Conservation (phyloP, 257 asterid genomes). For the Solanum bulbocastanum region DNA sequence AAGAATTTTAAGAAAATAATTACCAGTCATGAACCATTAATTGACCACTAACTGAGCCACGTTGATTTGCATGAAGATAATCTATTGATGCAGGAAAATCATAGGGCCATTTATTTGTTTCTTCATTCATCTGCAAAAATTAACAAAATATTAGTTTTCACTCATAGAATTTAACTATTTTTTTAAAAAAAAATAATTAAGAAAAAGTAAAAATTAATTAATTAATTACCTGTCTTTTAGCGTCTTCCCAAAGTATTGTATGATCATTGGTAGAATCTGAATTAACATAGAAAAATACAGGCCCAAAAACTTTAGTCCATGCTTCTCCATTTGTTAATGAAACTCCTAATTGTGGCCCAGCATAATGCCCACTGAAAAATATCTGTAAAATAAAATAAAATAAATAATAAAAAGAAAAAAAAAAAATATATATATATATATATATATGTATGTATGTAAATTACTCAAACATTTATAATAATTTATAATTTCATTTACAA, state of each 20-base stretch:
- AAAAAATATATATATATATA: no score
- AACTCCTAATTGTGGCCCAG: conserved; percentile 29
- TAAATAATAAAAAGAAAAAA: no score
- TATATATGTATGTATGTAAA: no score
- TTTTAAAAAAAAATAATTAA: background rate
- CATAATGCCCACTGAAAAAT: conserved; percentile 46
- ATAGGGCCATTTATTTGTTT: conserved; percentile 71
- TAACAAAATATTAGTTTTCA: background rate
- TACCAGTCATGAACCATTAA: conserved; percentile 46
- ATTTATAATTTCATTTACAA: no score
- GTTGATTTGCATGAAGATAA: conserved; percentile 28
- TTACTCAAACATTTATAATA: no score
- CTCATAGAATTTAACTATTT: background rate
- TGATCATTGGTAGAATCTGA: conserved; percentile 22
- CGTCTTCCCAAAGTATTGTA: conserved; percentile 46
- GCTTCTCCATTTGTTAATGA: conserved; percentile 32
- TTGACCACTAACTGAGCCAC: conserved; percentile 55
- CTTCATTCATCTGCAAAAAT: conserved; percentile 13
- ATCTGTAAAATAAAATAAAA: no score
- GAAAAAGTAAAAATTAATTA: background rate
- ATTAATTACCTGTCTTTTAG: conserved; percentile 34
- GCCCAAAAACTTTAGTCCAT: conserved; percentile 65
- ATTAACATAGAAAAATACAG: conserved; percentile 49
- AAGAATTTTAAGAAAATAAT: background rate
- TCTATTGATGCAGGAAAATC: conserved; percentile 55